Base-by-base conservation (phyloP, 2,329 filamentous ascomycete species). In the Epichloe gansuensis region DNA sequence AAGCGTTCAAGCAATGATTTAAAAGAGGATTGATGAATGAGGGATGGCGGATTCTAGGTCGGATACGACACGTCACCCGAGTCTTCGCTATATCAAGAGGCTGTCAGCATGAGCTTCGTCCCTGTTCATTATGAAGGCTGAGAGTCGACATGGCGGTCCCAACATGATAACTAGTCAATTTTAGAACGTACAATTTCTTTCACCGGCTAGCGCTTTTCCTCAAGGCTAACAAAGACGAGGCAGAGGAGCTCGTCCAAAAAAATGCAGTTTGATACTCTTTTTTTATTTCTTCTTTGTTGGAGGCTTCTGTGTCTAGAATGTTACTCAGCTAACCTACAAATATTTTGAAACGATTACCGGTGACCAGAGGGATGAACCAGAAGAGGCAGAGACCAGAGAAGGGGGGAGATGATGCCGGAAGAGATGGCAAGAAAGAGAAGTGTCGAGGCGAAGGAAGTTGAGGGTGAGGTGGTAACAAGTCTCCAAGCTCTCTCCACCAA, bases 401-500 rank as follows among this genome's bases (percentile, higher is more conserved):
- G 57, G 42, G 44, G 25, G 34, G 40, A 40, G 15, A 43, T 53
- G 59, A 60, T 58, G 59, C 57, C 56, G 59, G 54, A 56, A 54
- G 55, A 55, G 56, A 53, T 46, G 56, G 58, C 56, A 57, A 56
- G 57, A 55, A 58, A 57, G 50, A 52, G 55, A 53, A 44, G 55
- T 63, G 58, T 59, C 54, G 59, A 55, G 56, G 58, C 54, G 55
- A 60, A 46, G 38, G n/a, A 48, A 13, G 58, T 61, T 67, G 60
- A 69, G 62, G 66, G 64, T 69, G 65, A 48, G 46, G 35, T 71
- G 63, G 68, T 70, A 66, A 68, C 69, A 69, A 67, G 64, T 69
- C 67, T 61, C 63, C 64, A 58, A 64, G 61, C 57, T 60, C n/a
- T 59, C 60, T 63, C 61, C 60, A 60, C 64, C 58, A 60, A 55